phyloP scores from a whole-genome alignment of 441 rosid species.

The Adansonia rubrostipa region DNA sequence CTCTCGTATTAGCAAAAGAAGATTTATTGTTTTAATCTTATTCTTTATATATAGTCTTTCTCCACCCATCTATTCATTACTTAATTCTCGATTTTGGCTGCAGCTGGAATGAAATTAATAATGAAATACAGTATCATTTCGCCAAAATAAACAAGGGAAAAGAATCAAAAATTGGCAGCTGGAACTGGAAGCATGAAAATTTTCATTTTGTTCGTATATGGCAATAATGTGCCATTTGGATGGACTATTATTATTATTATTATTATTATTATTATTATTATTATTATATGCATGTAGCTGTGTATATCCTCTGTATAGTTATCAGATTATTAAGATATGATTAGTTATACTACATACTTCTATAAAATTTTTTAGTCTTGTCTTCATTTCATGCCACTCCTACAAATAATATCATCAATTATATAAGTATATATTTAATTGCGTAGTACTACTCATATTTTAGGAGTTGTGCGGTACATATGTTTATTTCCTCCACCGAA shows the following conservation, averaged over 20 bases:
- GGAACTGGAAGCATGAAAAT: not conserved
- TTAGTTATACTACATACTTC: too few species aligned
- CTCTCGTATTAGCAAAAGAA: too few species aligned
- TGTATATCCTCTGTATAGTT: not conserved
- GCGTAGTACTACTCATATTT: too few species aligned
- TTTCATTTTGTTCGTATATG: constrained; percentile 4
- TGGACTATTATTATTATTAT: not conserved
- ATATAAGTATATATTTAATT: too few species aligned
- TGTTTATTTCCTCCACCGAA: not conserved
- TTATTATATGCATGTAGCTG: not conserved
- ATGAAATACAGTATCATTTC: constrained; percentile 8
- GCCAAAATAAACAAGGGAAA: constrained; percentile 9
- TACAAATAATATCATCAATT: not conserved
- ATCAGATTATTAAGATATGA: not conserved
- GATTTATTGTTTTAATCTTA: too few species aligned
- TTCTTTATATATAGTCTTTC: too few species aligned
- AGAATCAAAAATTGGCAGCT: constrained; percentile 28
- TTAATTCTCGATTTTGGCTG: not conserved
- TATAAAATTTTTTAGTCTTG: not conserved
- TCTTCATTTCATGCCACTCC: not conserved
- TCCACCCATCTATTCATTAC: too few species aligned
- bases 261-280: too few species aligned
- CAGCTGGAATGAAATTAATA: not conserved
- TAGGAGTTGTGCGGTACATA: not conserved
- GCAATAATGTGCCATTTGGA: constrained; percentile 28